Evolutionary conservation across 2,329 filamentous ascomycete species (phyloP), one percentile per base, ranked within the genome.

Genomic region (Myriosclerotinia duriaeana): DNA sequence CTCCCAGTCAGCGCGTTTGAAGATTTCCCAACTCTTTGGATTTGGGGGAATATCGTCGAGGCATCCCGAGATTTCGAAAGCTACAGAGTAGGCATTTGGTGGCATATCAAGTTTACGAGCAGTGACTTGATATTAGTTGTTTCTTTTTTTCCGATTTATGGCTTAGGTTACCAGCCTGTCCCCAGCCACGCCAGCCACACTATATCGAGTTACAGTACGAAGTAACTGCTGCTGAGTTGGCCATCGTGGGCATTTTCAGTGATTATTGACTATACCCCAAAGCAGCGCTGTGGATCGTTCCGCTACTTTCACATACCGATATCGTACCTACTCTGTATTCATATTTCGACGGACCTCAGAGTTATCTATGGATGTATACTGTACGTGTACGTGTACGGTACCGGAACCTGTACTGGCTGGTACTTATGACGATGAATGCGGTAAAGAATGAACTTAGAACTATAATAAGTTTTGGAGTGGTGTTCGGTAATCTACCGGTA

Each of bases 271-370:
- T 26, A 26, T 26, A 26, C 26, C 26, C 26, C 26, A 26, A 26
- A 26, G 3, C 26, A 40, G 54, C 15, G 54, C 38, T 20, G 54
- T 42, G 42, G 54, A 56, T 56, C 38, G 54, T 20, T 56, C 54
- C 42, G n/a, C 54, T 40, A 55, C 8, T 17, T 34, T 8, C 12
- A 40, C 17, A 20, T 56, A 56, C 36, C 36, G 38, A 4, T 42
- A 42, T 9, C 40, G 40, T 12, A 42, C 26, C 26, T 26, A 26
- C 26, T 26, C 26, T 26, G 26, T 26, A 26, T 26, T 26, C 26
- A 26, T n/a, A n/a, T n/a, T n/a, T n/a, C n/a, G n/a, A n/a, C n/a
- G n/a, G n/a, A n/a, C n/a, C n/a, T n/a, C 26, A 26, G 26, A 26
- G 26, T 26, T 26, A 26, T 26, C 26, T 26, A 26, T 26, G 26